Evolutionary conservation across 257 asterid species (phyloP).

Genomic region (Rauvolfia tetraphylla): DNA sequence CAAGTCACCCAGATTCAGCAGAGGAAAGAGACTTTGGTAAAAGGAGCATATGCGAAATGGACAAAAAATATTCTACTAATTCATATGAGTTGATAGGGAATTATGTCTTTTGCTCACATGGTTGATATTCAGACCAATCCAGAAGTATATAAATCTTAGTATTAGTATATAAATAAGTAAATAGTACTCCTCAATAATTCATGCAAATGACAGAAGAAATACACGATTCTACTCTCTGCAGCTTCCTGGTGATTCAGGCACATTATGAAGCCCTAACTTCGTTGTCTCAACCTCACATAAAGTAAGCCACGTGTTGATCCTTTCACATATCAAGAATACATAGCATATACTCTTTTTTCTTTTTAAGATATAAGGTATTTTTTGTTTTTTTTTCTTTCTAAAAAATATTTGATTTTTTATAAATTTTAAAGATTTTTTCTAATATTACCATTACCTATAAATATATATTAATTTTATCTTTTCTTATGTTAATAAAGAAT

Average conservation of each 20-base stretch:
- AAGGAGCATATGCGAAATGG: neutral
- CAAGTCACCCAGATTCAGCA: neutral
- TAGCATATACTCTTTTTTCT: no score
- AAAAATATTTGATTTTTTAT: no score
- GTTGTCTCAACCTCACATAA: no score
- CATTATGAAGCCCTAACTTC: neutral
- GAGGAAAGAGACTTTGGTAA: neutral
- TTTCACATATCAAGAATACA: no score
- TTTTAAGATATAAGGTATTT: no score
- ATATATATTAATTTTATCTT: no score
- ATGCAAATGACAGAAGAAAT: neutral
- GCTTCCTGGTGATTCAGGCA: neutral
- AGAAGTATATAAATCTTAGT: neutral
- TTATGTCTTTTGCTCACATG: neutral
- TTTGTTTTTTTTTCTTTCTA: no score
- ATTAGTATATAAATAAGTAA: neutral
- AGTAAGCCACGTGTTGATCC: no score
- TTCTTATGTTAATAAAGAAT: no score
- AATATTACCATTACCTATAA: no score
- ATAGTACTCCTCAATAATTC: neutral
- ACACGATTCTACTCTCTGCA: neutral
- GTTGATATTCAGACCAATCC: neutral
- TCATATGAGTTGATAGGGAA: neutral
- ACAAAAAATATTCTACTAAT: neutral
- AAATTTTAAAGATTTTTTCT: no score